Conservation (phyloP, 345 rosid species). For the Triadica sebifera region DNA sequence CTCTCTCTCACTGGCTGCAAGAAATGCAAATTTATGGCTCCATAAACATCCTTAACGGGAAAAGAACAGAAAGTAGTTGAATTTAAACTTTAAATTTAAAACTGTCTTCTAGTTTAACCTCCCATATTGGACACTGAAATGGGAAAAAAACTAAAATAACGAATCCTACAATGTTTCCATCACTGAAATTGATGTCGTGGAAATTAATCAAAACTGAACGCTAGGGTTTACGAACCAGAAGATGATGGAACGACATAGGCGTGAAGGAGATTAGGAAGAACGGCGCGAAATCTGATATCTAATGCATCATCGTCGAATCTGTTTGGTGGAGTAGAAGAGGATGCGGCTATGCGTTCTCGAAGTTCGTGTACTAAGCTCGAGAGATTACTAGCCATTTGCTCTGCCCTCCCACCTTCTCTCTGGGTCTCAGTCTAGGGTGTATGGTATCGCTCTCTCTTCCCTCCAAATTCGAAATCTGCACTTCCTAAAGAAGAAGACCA, state of each 20-base stretch:
- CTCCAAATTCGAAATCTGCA: slow-evolving; percentile 32
- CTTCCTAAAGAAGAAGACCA: too few relatives aligned
- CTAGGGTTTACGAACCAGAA: slow-evolving; percentile 38
- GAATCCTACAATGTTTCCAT: neutral
- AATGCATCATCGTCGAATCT: slow-evolving; percentile 54
- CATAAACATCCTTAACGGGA: neutral
- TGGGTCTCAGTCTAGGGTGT: neutral
- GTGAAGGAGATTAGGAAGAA: slow-evolving; percentile 72
- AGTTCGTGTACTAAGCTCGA: slow-evolving; percentile 83
- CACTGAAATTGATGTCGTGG: neutral
- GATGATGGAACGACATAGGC: slow-evolving; percentile 75
- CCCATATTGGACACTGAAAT: too few relatives aligned
- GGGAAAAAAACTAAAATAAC: too few relatives aligned
- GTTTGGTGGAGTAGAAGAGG: slow-evolving; percentile 54
- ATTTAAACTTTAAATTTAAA: neutral
- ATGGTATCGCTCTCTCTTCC: slow-evolving; percentile 6
- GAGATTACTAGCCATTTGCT: slow-evolving; percentile 34
- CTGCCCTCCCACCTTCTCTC: neutral
- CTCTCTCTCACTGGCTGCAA: slow-evolving; percentile 75
- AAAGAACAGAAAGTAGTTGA: neutral
- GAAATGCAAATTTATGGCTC: neutral
- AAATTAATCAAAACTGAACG: neutral
- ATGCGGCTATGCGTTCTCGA: slow-evolving; percentile 73
- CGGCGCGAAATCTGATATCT: slow-evolving; percentile 63
- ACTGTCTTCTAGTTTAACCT: neutral